Base-by-base conservation (phyloP, 176 grass and related monocot species). In the Carex pumila region DNA sequence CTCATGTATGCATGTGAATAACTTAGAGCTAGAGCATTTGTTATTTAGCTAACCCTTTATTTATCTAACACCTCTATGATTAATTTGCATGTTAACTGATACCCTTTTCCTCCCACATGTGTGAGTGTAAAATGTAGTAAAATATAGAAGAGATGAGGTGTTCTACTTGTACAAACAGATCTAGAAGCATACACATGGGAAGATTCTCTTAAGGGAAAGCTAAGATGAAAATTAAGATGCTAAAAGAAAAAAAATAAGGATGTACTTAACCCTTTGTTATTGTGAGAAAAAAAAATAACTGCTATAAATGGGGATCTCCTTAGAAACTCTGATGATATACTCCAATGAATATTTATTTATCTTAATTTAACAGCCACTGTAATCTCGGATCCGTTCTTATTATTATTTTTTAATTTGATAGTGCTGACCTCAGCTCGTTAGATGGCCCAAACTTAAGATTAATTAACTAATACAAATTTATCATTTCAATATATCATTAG, bases 1-100 rank as follows among this genome's bases (percentile, higher is more conserved):
- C 67, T 82, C 86, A 90, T 86, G 88, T 92, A 84, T 81, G 56
- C 90, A 94, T 92, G 90, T 92, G 92, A 53, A 29, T 87, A 55
- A 71, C 49, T 71, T 72, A 34, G 61, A n/a, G 61, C 68, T 71
- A 63, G 49, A 19, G 31, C 41, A 43, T 45, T 62, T 70, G 45
- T 84, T 67, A 54, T 58, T 18, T 71, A 55, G 61, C 64, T 71
- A 54, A 54, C 22, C 15, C n/a, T 71, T 39, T 84, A 21, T 84
- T 39, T 71, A 49, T 84, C 43, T 72, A n/a, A 57, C 17, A 7
- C 60, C 17, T 82, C 58, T 77, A 77, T 77, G 73, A 77, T 77
- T 77, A 77, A 77, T 77, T 32, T 67, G 63, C 63, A 65, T 83
- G 57, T 52, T 65, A 62, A 83, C 66, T 83, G 52, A 63, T 75